Base-by-base conservation (phyloP, 345 rosid genomes). In the Luvunga scandens region DNA sequence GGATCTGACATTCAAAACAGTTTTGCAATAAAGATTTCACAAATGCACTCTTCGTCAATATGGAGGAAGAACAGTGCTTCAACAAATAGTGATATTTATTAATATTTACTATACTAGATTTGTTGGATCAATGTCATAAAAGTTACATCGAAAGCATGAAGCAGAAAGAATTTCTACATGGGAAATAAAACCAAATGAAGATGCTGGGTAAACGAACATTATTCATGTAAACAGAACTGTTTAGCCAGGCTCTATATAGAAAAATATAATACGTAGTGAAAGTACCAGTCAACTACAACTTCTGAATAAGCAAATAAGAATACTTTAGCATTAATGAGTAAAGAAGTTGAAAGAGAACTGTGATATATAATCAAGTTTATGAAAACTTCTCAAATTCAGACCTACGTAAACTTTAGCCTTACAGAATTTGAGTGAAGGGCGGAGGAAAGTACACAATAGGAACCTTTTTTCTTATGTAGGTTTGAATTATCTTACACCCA, bases 131-230 rank as follows among this genome's bases (percentile, higher is more conserved):
- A 63, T 12, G 48, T 21, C 57, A 73, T 39, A 64, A 63, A 74
- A 75, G 10, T 75, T 66, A 16, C 25, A 53, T n/a, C 27, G 9
- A 76, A 9, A 76, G 79, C 50, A 76, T 18, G 34, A 62, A 76
- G 34, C n/a, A 31, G 28, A 75, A 50, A 65, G 9, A 30, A 22
- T 30, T 64, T 66, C 14, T 38, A n/a, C 24, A 75, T 4, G 50
- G n/a, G 33, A 42, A 56, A 27, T 27, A 74, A 34, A n/a, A 48
- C 36, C n/a, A 48, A 45, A 63, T 64, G 45, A 42, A 42, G 19
- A 22, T 18, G 13, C 22, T 64, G 45, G 48, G 31, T 10, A 66
- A 31, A 6, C 18, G 45, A 18, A 2, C 19, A 16, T 27, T 22
- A 25, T 19, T 42, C 24, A 25, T 38, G 24, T 13, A 60, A 30